A percentile compares a stretch with the other conserved stretches of the same genome.
These are phyloP conservation scores for Alternaria sp. DNA, from an alignment of 2,329 filamentous ascomycete genomes.

Conservation along the genomic window DNA sequence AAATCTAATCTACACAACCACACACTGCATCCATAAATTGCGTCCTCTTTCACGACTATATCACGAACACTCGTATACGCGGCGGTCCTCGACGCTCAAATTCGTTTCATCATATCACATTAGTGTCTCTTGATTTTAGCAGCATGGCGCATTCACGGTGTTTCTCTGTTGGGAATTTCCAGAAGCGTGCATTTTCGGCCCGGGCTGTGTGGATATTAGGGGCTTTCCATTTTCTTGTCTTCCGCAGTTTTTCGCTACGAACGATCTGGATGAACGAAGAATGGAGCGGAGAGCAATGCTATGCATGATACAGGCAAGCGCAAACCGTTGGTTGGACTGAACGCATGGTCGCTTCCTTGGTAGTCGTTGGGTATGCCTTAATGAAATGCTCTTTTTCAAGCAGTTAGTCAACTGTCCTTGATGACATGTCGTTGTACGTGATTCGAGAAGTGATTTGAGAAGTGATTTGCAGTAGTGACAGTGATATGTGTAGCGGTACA, in stretches of 20 bases:
- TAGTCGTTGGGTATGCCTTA: not conserved
- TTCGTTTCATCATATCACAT: not conserved
- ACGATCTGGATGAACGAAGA: not conserved
- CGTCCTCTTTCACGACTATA: conserved; percentile 7
- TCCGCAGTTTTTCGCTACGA: not conserved
- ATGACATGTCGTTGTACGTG: not conserved
- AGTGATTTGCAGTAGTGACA: not conserved
- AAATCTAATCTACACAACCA: conserved; percentile 6
- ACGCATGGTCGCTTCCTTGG: not conserved
- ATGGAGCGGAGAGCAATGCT: not conserved
- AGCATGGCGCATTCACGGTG: conserved; percentile 24
- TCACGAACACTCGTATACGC: conserved; percentile 6
- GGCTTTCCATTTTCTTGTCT: not conserved
- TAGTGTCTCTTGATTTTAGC: conserved; percentile 14
- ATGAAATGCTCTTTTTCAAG: not conserved
- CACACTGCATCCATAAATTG: not conserved
- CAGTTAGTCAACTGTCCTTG: not conserved
- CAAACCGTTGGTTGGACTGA: not conserved
- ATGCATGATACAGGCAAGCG: not conserved
- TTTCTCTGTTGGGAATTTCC: not conserved
- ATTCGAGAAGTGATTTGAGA: not conserved
- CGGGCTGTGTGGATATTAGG: not conserved
- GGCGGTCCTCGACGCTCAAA: conserved; percentile 2
- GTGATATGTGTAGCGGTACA: not conserved
- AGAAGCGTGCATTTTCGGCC: conserved; percentile 7